These are phyloP conservation scores for Medicago lupulina DNA, from an alignment of 306 rosid genomes.

Conservation along the genomic window DNA sequence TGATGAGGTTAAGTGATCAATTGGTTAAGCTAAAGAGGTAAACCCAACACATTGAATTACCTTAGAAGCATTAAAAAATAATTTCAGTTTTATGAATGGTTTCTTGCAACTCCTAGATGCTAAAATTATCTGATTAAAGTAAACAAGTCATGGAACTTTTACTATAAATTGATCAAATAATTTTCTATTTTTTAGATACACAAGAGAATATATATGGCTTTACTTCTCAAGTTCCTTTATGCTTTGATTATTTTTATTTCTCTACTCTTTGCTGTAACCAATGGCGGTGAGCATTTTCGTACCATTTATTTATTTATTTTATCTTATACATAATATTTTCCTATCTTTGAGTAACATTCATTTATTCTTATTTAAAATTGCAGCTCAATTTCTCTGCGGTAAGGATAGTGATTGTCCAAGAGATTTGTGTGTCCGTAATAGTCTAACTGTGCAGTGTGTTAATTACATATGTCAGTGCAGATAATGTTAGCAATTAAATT, in stretches of 20 bases:
- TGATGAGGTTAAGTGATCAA: background rate
- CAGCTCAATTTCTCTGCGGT: background rate
- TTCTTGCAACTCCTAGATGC: background rate
- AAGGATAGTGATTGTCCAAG: background rate
- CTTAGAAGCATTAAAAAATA: background rate
- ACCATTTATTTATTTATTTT: background rate
- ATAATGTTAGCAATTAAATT: background rate
- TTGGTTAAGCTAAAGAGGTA: background rate
- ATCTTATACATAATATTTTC: background rate
- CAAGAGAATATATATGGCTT: background rate
- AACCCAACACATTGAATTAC: background rate
- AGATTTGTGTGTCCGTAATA: background rate
- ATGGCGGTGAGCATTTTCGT: background rate
- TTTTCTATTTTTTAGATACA: background rate
- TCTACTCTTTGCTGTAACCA: background rate
- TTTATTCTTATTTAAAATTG: background rate
- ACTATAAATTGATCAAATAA: background rate
- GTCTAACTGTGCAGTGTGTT: background rate
- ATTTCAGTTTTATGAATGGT: background rate
- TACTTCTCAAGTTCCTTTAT: background rate
- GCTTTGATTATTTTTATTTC: background rate
- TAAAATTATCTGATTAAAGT: background rate
- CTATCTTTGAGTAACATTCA: background rate
- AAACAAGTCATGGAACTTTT: background rate
- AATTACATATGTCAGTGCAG: background rate